Evolutionary conservation across 2,329 filamentous ascomycete genomes (phyloP).

Genomic region (Pseudogymnoascus destructans): DNA sequence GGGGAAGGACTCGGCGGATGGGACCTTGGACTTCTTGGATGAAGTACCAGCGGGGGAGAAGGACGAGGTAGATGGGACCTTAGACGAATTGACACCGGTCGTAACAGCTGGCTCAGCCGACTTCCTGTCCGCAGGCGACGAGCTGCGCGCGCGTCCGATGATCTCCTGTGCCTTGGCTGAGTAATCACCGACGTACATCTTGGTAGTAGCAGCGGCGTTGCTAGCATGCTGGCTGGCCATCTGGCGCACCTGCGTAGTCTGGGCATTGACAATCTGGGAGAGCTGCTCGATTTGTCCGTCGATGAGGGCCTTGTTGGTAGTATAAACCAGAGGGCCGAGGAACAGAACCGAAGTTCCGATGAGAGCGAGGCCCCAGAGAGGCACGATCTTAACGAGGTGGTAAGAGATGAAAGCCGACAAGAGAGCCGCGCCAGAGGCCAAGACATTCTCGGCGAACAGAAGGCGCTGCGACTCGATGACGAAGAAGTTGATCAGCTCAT

Average conservation of each 20-base stretch:
- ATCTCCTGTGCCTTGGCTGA: constrained; percentile 54
- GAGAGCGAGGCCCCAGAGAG: constrained; percentile 55
- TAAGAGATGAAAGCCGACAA: constrained; percentile 51
- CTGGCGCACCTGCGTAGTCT: constrained; percentile 48
- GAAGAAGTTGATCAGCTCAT: constrained; percentile 60
- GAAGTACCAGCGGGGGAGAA: neutral
- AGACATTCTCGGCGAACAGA: constrained; percentile 54
- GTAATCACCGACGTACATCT: constrained; percentile 57
- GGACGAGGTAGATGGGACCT: neutral
- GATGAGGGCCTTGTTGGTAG: constrained; percentile 56
- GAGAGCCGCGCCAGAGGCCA: constrained; percentile 44
- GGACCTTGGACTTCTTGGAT: neutral
- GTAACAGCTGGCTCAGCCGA: neutral
- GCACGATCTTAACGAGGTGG: constrained; percentile 55
- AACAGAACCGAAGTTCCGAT: constrained; percentile 47
- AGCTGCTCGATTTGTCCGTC: constrained; percentile 47
- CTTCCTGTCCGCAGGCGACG: constrained; percentile 19
- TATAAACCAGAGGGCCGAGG: constrained; percentile 50
- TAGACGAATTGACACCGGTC: neutral
- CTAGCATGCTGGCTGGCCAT: constrained; percentile 52
- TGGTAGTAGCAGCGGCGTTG: constrained; percentile 48
- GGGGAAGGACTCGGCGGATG: neutral
- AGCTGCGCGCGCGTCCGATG: constrained; percentile 34
- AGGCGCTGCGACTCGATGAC: constrained; percentile 57
- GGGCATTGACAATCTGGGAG: constrained; percentile 44